These are phyloP conservation scores for Carex sylvatica DNA, from an alignment of 202 grass and related monocot genomes.

Conservation along the genomic window DNA sequence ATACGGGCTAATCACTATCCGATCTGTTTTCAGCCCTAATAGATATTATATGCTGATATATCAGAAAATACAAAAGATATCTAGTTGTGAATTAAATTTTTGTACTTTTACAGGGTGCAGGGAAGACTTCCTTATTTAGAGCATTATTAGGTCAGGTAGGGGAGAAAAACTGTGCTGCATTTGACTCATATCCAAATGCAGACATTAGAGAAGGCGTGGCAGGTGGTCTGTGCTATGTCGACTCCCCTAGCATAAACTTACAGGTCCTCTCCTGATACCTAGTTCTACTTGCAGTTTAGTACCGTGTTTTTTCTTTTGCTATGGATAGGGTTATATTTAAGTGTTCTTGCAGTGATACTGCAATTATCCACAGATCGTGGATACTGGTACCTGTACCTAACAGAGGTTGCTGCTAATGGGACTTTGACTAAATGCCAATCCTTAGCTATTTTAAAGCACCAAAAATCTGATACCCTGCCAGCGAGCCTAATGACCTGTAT, in stretches of 20 bases:
- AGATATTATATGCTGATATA: not conserved
- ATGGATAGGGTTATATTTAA: not conserved
- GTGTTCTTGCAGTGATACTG: not conserved
- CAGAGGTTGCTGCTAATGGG: not conserved
- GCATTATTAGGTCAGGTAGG: conserved; percentile 67
- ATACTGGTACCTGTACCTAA: not conserved
- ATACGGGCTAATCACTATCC: not conserved
- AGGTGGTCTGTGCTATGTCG: conserved; percentile 80
- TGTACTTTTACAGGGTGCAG: conserved; percentile 65
- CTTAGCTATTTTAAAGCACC: conserved; percentile 1
- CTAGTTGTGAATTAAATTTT: conserved; percentile 20
- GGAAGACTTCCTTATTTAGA: conserved; percentile 84
- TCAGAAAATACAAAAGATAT: conserved; percentile 4
- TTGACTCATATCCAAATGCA: conserved; percentile 52
- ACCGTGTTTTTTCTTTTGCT: not conserved
- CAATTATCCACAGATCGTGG: not conserved
- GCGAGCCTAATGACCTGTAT: not conserved
- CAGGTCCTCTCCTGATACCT: conserved; percentile 25
- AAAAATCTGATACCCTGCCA: not conserved
- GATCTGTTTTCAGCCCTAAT: not conserved
- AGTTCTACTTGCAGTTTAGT: not conserved
- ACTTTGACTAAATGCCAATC: not conserved
- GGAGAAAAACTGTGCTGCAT: conserved; percentile 46
- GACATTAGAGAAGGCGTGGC: conserved; percentile 54
- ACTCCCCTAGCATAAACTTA: conserved; percentile 63